Base-by-base conservation (phyloP, 2,329 filamentous ascomycete species). In the Aureobasidium sp. region DNA sequence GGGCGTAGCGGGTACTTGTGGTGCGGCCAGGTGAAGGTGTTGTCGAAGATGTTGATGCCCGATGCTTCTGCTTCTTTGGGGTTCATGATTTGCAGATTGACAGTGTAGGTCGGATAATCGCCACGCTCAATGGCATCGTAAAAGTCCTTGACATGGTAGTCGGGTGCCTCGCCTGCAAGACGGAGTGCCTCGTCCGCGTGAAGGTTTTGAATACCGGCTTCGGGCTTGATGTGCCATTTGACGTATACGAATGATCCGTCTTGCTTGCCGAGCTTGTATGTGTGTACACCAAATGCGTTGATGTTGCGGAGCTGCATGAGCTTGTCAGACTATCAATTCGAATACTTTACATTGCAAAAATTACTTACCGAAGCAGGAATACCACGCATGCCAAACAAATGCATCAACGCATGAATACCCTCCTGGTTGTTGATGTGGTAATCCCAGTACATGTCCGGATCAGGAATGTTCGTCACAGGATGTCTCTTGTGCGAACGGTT, bases 21-120 rank as follows among this genome's bases (percentile, higher is more conserved):
- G 34, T 77, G 71, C 0, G 77, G 74, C 77, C 77, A 79, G 25
- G 75, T 70, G 55, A 79, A 76, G 8, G 79, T 82, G 30, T 75
- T 69, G 59, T 83, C 79, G 59, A 83, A 80, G 40, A 80, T 70
- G 53, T 78, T 74, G 56, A 71, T 70, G 1, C 69, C 66, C 54
- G 73, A 73, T 0, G 58, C 71, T 48, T 75, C 73, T 2, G 76
- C 76, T 38, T 79, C 68, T 53, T 74, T 66, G 0, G 77, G 74
- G 5, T 71, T 68, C 70, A 82, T 79, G 34, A 77, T 70, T 63
- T 83, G 78, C 1, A 81, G 62, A 56, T 73, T 75, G 6, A 79
- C 63, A 6, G 72, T 75, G 79, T 79, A 80, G 3, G 64, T 67
- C 0, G 76, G 75, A 50, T 65, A 73, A 22, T 78, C 65, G 5